Percentiles rank a stretch among this genome's conserved stretches.
These are phyloP conservation scores for Saccharomycopsis babjevae DNA, from an alignment of 805 yeast genomes.

Conservation along the genomic window DNA sequence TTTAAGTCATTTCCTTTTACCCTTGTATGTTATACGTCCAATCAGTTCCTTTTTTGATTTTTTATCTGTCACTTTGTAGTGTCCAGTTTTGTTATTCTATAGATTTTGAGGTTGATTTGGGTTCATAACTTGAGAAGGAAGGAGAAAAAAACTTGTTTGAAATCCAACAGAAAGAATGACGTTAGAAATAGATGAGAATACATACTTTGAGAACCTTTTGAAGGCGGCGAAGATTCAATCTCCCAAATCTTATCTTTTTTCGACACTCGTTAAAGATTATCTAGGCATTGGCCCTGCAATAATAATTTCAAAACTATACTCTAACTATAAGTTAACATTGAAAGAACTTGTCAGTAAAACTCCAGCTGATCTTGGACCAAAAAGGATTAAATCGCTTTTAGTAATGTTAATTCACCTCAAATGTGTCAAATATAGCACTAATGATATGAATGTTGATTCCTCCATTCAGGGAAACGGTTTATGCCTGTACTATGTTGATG, in stretches of 20 bases:
- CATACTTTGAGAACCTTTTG: background rate
- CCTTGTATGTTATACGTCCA: background rate
- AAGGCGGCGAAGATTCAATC: slow-evolving; percentile 10
- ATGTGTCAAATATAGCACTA: slow-evolving; percentile 59
- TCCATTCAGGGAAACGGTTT: slow-evolving; percentile 21
- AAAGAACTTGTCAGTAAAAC: slow-evolving; percentile 6
- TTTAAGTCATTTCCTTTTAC: background rate
- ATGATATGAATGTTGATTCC: slow-evolving; percentile 15
- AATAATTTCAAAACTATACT: slow-evolving; percentile 12
- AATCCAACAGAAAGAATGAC: background rate
- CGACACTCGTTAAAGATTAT: slow-evolving; percentile 9
- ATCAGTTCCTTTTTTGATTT: too few species aligned
- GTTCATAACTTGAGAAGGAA: background rate
- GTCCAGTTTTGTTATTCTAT: background rate
- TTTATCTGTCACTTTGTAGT: too few species aligned
- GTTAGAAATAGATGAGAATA: background rate
- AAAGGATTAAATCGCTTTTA: slow-evolving; percentile 46
- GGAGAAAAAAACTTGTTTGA: background rate
- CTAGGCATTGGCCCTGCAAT: slow-evolving; percentile 12
- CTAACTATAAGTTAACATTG: slow-evolving; percentile 10
- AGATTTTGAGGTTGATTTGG: background rate
- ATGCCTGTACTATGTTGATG: slow-evolving; percentile 47
- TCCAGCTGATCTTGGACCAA: slow-evolving; percentile 24
- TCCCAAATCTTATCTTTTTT: slow-evolving; percentile 10
- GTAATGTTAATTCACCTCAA: slow-evolving; percentile 73